These are phyloP conservation scores for Nothophoma quercina DNA, from an alignment of 2,329 filamentous ascomycete species.

Conservation along the genomic window DNA sequence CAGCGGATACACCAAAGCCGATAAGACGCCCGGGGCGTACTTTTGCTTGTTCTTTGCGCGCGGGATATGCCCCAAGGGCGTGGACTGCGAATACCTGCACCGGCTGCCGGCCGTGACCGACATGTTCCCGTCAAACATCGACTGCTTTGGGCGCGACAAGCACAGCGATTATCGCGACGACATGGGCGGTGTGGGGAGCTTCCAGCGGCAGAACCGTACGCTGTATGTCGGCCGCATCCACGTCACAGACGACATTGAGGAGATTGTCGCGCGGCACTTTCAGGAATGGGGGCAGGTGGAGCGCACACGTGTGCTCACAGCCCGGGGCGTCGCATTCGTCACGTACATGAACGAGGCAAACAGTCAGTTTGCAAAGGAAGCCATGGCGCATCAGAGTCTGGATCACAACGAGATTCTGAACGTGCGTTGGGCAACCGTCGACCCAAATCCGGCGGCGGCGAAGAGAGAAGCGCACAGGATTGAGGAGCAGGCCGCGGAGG, in stretches of 20 bases:
- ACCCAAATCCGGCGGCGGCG: slow-evolving; percentile 94
- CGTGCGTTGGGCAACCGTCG: slow-evolving; percentile 94
- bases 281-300: slow-evolving; percentile 96
- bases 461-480: slow-evolving; percentile 87
- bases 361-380: slow-evolving; percentile 67
- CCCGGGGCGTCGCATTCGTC: slow-evolving; percentile 89
- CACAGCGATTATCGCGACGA: slow-evolving; percentile 93
- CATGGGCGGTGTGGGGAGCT: slow-evolving; percentile 96
- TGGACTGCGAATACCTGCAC: slow-evolving; percentile 94
- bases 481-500: slow-evolving; percentile 96
- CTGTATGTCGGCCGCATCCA: slow-evolving; percentile 94
- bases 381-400: slow-evolving; percentile 92
- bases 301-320: slow-evolving; percentile 84
- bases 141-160: slow-evolving; percentile 95
- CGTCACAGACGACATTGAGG: slow-evolving; percentile 95
- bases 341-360: slow-evolving; percentile 85
- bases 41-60: slow-evolving; percentile 93
- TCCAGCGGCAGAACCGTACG: slow-evolving; percentile 92
- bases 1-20: slow-evolving; percentile 59
- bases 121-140: slow-evolving; percentile 90
- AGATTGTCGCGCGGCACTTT: slow-evolving; percentile 93
- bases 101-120: slow-evolving; percentile 86
- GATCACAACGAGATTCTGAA: slow-evolving; percentile 94
- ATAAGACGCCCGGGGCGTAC: slow-evolving; percentile 69
- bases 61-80: slow-evolving; percentile 82